phyloP scores from a whole-genome alignment of 2,329 filamentous ascomycete genomes.

The Trichoderma cornu-damae region DNA sequence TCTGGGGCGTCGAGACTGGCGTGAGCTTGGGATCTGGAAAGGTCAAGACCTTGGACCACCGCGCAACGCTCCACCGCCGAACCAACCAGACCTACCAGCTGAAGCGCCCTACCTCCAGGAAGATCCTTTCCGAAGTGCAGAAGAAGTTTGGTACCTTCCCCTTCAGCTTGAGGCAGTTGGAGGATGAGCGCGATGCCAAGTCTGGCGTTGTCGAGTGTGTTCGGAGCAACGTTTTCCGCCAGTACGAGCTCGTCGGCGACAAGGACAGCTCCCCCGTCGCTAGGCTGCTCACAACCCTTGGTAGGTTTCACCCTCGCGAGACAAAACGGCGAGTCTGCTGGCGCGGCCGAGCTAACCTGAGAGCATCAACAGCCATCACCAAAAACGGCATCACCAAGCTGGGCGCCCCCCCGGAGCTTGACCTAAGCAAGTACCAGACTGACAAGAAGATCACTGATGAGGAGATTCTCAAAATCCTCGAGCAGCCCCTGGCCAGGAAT shows the following conservation, averaged over 20 bases:
- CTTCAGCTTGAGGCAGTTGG: conserved; percentile 93
- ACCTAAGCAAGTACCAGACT: conserved; percentile 78
- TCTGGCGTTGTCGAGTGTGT: conserved; percentile 94
- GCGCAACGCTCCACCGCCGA: conserved; percentile 86
- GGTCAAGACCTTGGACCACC: conserved; percentile 84
- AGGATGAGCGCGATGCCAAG: conserved; percentile 95
- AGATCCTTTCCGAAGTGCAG: conserved; percentile 87
- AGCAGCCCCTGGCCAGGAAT: conserved; percentile 78
- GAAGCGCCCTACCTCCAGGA: conserved; percentile 89
- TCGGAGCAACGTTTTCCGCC: conserved; percentile 82
- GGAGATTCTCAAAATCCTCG: conserved; percentile 90
- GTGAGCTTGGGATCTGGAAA: conserved; percentile 88
- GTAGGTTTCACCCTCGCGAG: conserved; percentile 52
- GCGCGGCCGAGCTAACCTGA: conserved; percentile 5
- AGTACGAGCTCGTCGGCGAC: conserved; percentile 94
- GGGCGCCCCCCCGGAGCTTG: conserved; percentile 67
- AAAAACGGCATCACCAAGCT: conserved; percentile 94
- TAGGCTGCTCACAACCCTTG: conserved; percentile 83
- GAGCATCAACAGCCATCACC: conserved; percentile 67
- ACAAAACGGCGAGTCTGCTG: conserved; percentile 15
- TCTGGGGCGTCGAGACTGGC: conserved; percentile 96
- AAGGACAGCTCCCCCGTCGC: conserved; percentile 83
- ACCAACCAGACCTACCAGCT: conserved; percentile 87
- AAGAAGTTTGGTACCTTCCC: conserved; percentile 98
- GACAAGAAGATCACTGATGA: conserved; percentile 98